Evolutionary conservation across 345 rosid species (phyloP).

Genomic region (Hevea brasiliensis): DNA sequence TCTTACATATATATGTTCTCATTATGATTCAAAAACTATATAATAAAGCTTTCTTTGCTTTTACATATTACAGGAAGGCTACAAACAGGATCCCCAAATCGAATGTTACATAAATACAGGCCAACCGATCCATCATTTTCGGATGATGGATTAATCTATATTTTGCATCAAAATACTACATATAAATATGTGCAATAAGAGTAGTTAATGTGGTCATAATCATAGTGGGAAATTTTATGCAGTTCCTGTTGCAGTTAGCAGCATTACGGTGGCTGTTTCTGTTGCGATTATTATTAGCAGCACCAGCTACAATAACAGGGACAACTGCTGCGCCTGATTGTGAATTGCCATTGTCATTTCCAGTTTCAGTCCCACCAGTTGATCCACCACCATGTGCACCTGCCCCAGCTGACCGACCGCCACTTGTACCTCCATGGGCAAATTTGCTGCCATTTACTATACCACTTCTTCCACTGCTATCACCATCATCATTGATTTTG

Average conservation of each 20-base stretch:
- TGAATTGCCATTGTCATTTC: background rate
- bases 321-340: constrained; percentile 14
- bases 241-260: constrained; percentile 5
- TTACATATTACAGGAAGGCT: no score
- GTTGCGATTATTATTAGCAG: constrained; percentile 31
- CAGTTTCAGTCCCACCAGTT: background rate
- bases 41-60: no score
- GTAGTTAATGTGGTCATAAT: background rate
- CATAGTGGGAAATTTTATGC: background rate
- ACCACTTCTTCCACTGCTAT: background rate
- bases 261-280: constrained; percentile 14
- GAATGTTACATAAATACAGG: no score
- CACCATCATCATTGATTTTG: background rate
- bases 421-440: background rate
- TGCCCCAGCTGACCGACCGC: background rate
- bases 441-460: background rate
- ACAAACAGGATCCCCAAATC: no score
- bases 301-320: constrained; percentile 29
- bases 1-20: no score
- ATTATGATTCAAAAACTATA: background rate
- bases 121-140: no score
- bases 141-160: no score
- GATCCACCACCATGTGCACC: background rate
- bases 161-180: background rate
- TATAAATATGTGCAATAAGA: background rate